Evolutionary conservation across 352 stramenopile species (phyloP), one percentile per base, ranked within the genome.

Genomic region (Pythium volutum): DNA sequence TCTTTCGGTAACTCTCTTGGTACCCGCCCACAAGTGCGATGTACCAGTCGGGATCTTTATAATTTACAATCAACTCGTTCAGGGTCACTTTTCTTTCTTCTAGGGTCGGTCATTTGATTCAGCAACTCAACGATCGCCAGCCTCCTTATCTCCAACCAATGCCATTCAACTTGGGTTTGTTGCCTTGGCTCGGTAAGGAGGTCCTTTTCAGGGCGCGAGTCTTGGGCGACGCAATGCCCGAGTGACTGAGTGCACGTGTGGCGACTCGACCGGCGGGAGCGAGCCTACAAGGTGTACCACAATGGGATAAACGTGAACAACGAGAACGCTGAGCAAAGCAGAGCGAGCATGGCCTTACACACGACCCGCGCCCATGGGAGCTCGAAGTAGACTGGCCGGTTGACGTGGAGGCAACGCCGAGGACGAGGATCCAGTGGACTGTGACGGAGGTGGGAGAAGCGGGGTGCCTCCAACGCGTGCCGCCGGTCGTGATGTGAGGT

Each of bases 91-190:
- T 51, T 9, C 3, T 2, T n/a, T 42, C 20, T 26, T 43, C 31
- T 42, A 42, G 5, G n/a, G 18, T 38, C 22, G 8, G 20, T 29
- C 45, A 29, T 42, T n/a, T 3, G 25, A 6, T 33, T n/a, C 49
- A 25, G 11, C 20, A 11, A 11, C 52, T 48, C 38, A 42, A 39
- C 4, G 3, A 31, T 22, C 15, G 36, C 9, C 36, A 43, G 36
- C n/a, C 14, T 43, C 11, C 39, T 74, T 43, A 89, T 22, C 82
- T 69, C 82, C 82, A 91, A 23, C 79, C 45, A 39, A 43, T 64
- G 10, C 63, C 78, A 52, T 80, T 89, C 71, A 70, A 79, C 47
- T 88, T 89, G n/a, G 71, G 55, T 54, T 89, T 91, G 14, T 29
- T 50, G 20, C 31, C 31, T 36, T 39, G 26, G 14, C 66, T 73